A percentile compares a stretch with the other conserved stretches of the same genome.
Evolutionary conservation across 2,329 filamentous ascomycete species (phyloP).

Genomic region (Penicillium sclerotigenum): DNA sequence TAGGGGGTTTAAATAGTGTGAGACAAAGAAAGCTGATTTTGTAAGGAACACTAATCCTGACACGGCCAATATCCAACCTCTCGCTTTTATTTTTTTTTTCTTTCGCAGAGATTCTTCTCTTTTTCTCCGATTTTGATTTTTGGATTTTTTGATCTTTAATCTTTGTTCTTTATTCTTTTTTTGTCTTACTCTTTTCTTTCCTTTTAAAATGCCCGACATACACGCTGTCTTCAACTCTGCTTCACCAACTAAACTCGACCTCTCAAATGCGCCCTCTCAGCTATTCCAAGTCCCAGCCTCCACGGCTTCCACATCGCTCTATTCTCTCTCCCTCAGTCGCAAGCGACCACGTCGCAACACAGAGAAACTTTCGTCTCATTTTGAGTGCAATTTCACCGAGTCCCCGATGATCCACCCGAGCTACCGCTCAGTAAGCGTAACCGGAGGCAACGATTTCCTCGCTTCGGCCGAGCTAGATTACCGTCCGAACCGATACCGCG

Average conservation of each 20-base stretch:
- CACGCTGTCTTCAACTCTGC: conserved; percentile 33
- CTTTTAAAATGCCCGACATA: conserved; percentile 27
- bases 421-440: conserved; percentile 36
- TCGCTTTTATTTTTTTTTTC: not conserved
- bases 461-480: conserved; percentile 39
- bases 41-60: not conserved
- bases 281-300: conserved; percentile 38
- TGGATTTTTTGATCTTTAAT: too few species aligned
- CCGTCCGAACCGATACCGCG: conserved; percentile 43
- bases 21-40: not conserved
- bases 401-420: conserved; percentile 39
- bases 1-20: conserved; percentile 2
- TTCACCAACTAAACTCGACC: conserved; percentile 39
- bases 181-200: conserved; percentile 1
- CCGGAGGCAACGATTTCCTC: conserved; percentile 22
- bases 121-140: conserved; percentile 1
- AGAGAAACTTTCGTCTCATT: conserved; percentile 23
- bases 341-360: conserved; percentile 34
- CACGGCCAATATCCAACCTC: conserved; percentile 4
- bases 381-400: conserved; percentile 28
- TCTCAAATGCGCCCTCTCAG: conserved; percentile 37
- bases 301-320: conserved; percentile 40
- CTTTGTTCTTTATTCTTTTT: not conserved
- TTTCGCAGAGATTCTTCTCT: not conserved
- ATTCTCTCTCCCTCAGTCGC: conserved; percentile 34